Conservation (phyloP, 1,284 basidiomycete genomes). For the Puccinia horiana region DNA sequence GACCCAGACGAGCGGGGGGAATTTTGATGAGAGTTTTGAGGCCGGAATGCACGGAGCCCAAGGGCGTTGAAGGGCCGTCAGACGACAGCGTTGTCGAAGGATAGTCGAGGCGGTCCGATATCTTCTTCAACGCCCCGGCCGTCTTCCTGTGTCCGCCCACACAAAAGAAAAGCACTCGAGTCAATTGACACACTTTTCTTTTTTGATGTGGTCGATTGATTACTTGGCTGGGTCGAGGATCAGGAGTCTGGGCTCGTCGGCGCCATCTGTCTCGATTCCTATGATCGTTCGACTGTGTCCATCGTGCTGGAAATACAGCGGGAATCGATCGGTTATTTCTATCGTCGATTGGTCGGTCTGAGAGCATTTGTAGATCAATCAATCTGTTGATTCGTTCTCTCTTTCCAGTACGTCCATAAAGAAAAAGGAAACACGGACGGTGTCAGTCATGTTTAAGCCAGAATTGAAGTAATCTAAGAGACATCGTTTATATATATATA, state of each 20-base stretch:
- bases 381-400: neutral
- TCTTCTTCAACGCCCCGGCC: neutral
- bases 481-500: too few species aligned
- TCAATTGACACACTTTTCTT: too few species aligned
- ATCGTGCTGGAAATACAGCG: constrained; percentile 56
- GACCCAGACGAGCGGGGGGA: too few species aligned
- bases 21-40: too few species aligned
- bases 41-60: too few species aligned
- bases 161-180: neutral
- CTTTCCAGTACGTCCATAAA: neutral
- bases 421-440: neutral
- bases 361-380: neutral
- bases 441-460: neutral
- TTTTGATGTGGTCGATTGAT: neutral
- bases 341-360: neutral
- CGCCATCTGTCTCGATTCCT: constrained; percentile 53
- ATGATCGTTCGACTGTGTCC: constrained; percentile 56
- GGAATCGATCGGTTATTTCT: constrained; percentile 47
- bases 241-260: constrained; percentile 51
- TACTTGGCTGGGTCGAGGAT: constrained; percentile 56
- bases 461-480: neutral
- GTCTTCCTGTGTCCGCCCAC: constrained; percentile 9
- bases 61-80: too few species aligned
- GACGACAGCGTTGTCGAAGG: too few species aligned
- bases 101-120: too few species aligned